Conservation (phyloP, 139 green algal species). For the Chlamydomonas schloesseri region DNA sequence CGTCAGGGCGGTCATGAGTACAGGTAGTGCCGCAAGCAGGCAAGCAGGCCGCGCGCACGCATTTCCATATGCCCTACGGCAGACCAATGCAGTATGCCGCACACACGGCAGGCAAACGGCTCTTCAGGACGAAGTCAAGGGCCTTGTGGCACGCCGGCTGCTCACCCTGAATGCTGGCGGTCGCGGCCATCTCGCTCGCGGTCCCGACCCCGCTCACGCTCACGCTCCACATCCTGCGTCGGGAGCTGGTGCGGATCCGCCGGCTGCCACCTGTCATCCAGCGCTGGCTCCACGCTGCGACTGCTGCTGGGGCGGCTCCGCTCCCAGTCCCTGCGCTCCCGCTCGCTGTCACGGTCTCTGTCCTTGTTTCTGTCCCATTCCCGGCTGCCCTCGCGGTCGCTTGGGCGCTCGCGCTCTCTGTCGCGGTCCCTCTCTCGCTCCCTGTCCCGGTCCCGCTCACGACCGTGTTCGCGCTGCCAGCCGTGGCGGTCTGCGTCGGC, state of each 20-base stretch:
- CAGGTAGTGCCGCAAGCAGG: too few species aligned
- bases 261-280: too few species aligned
- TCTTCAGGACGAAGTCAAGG: too few species aligned
- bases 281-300: background rate
- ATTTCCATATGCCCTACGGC: too few species aligned
- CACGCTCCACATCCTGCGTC: too few species aligned
- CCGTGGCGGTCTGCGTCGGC: background rate
- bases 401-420: conserved; percentile 23
- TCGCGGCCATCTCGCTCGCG: background rate
- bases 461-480: background rate
- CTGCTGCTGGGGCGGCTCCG: background rate
- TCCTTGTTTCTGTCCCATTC: too few species aligned
- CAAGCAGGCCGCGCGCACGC: too few species aligned
- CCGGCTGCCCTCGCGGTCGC: conserved; percentile 5
- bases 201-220: background rate
- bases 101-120: too few species aligned
- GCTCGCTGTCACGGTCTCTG: background rate
- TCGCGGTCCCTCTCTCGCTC: background rate
- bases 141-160: too few species aligned
- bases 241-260: too few species aligned
- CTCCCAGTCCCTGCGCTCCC: background rate
- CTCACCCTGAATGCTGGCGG: background rate
- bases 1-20: too few species aligned
- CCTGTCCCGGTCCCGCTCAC: conserved; percentile 8
- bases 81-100: too few species aligned